A percentile compares a stretch with the other conserved stretches of the same genome.
Evolutionary conservation across 441 rosid genomes (phyloP).

Genomic region (Jatropha multifida): DNA sequence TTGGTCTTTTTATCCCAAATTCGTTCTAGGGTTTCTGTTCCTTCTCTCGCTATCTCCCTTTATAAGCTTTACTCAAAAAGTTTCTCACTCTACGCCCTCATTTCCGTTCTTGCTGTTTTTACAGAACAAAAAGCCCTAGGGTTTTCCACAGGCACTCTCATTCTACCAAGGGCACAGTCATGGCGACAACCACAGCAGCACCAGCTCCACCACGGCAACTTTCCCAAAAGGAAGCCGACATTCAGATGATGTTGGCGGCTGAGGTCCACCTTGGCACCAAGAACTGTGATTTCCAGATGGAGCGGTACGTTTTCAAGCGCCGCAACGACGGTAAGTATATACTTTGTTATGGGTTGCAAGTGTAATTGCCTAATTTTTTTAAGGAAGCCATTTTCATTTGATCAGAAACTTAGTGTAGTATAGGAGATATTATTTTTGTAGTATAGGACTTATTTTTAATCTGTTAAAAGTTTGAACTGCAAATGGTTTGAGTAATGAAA

Average conservation of each 20-base stretch:
- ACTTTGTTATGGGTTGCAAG: too few relatives aligned
- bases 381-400: too few relatives aligned
- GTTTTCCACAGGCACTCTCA: background rate
- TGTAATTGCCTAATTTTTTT: too few relatives aligned
- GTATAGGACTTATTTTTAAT: too few relatives aligned
- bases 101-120: background rate
- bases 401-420: too few relatives aligned
- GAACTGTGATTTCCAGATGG: constrained; percentile 91
- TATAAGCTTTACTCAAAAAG: background rate
- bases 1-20: background rate
- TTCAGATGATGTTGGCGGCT: constrained; percentile 86
- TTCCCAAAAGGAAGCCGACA: constrained; percentile 71
- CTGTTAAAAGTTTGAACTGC: too few relatives aligned
- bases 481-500: too few relatives aligned
- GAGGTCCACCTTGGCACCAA: constrained; percentile 94
- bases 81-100: background rate
- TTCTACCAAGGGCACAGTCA: background rate
- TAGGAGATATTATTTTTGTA: too few relatives aligned
- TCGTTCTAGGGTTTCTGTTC: background rate
- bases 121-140: background rate
- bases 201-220: constrained; percentile 42
- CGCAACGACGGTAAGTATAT: constrained; percentile 67
- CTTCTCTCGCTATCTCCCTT: background rate
- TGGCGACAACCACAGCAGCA: constrained; percentile 37
- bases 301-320: constrained; percentile 90